Evolutionary conservation across 78 protist species (phyloP).

Genomic region (Dictyostelium intermedium): DNA sequence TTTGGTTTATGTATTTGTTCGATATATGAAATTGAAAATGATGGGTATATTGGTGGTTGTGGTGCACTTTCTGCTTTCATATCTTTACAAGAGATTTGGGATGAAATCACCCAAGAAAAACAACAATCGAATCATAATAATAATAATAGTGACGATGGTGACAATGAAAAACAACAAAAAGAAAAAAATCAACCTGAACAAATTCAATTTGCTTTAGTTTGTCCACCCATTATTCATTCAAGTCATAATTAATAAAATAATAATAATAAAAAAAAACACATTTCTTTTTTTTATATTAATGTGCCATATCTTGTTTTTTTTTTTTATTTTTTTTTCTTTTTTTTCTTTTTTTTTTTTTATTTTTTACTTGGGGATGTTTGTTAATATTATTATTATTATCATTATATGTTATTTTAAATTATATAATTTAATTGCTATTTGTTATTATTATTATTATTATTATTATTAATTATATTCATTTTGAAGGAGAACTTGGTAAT

Average conservation of each 20-base stretch:
- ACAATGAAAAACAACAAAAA: background rate
- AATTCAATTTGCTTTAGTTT: background rate
- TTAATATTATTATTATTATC: background rate
- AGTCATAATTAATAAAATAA: background rate
- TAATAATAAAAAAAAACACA: background rate
- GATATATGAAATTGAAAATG: conserved; percentile 36
- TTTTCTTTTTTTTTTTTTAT: background rate
- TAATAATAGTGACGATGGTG: background rate
- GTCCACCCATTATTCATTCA: conserved; percentile 13
- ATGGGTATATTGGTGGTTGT: background rate
- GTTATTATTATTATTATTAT: background rate
- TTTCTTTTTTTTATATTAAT: background rate
- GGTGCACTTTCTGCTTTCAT: conserved; percentile 1
- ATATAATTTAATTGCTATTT: background rate
- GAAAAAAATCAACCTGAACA: background rate
- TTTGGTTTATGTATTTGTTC: conserved; percentile 41
- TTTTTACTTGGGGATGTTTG: background rate
- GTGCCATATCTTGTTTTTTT: background rate
- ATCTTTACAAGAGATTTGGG: conserved; percentile 37
- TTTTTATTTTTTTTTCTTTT: background rate
- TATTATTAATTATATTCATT: background rate
- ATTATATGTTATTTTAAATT: background rate
- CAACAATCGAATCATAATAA: background rate
- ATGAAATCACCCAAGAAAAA: background rate
- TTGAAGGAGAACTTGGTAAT: conserved; percentile 13